Conservation (phyloP, 768 basidiomycete genomes). For the Rickenella mellea region DNA sequence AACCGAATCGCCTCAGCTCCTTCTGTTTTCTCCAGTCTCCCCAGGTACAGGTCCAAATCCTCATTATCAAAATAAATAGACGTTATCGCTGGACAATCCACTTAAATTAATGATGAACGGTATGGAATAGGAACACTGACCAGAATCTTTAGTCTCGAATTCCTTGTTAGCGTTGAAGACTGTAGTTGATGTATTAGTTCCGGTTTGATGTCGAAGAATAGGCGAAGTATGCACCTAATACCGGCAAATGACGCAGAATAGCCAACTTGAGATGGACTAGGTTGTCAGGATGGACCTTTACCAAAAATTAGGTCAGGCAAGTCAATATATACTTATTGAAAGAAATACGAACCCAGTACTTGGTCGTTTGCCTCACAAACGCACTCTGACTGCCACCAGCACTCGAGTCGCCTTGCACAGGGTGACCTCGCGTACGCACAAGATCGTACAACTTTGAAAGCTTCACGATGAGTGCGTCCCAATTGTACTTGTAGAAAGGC, state of each 20-base stretch:
- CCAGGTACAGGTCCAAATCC: constrained; percentile 90
- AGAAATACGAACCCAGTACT: constrained; percentile 81
- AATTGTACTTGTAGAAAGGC: constrained; percentile 94
- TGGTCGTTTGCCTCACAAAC: constrained; percentile 97
- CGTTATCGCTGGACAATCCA: constrained; percentile 63
- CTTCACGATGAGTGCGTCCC: constrained; percentile 93
- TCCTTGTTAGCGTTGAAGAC: constrained; percentile 94
- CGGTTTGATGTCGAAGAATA: neutral
- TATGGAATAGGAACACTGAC: constrained; percentile 23
- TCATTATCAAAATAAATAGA: constrained; percentile 98
- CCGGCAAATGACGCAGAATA: constrained; percentile 86
- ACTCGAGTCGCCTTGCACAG: constrained; percentile 85
- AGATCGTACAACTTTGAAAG: constrained; percentile 92
- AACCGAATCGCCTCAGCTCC: constrained; percentile 95
- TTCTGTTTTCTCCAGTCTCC: constrained; percentile 95
- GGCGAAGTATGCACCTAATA: constrained; percentile 55
- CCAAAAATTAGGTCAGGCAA: constrained; percentile 1
- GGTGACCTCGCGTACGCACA: constrained; percentile 90
- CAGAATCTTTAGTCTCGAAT: constrained; percentile 76
- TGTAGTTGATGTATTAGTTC: constrained; percentile 20
- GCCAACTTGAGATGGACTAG: constrained; percentile 88
- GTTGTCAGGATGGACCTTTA: constrained; percentile 79
- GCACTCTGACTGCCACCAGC: constrained; percentile 95
- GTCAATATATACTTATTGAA: neutral
- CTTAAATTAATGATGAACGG: neutral